Conservation (phyloP, 106 monocot genomes). For the Ottelia alismoides region DNA sequence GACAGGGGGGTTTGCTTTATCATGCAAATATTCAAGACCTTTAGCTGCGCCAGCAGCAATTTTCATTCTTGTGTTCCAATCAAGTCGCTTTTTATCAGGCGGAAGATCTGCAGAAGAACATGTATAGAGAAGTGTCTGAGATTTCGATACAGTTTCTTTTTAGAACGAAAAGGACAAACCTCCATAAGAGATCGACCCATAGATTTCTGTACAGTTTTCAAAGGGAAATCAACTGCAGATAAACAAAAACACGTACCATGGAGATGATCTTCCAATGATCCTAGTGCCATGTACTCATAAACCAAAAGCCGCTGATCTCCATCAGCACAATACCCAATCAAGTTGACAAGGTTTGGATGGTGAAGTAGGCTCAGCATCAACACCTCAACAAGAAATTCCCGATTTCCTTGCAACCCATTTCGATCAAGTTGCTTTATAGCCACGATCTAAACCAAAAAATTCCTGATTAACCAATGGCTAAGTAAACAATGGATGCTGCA, state of each 20-base stretch:
- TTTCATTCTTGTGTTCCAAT: constrained; percentile 21
- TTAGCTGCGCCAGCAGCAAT: constrained; percentile 17
- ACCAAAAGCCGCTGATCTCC: constrained; percentile 20
- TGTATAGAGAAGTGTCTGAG: background rate
- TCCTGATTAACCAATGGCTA: no score
- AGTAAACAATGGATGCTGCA: no score
- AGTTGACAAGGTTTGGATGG: constrained; percentile 16
- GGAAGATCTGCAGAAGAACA: constrained; percentile 10
- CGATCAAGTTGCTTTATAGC: constrained; percentile 20
- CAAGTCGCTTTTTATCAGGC: constrained; percentile 6
- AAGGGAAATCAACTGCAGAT: background rate
- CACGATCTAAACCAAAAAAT: constrained; percentile 3
- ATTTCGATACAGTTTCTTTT: background rate
- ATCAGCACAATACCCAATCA: constrained; percentile 13
- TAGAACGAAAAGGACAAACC: background rate
- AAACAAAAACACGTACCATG: constrained; percentile 10
- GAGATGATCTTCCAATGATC: constrained; percentile 20
- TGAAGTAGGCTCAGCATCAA: constrained; percentile 17
- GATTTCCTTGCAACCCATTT: constrained; percentile 18
- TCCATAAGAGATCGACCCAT: background rate
- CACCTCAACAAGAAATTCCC: constrained; percentile 20
- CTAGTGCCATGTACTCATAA: constrained; percentile 21
- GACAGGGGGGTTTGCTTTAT: constrained; percentile 15
- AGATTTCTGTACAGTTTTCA: background rate
- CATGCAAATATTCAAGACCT: constrained; percentile 15